Conservation (phyloP, 805 yeast species). For the fission yeast (Schizosaccharomyces pombe) region ASM294v3 CU329670.1:3396001-3396500, state of each 20-base stretch:
- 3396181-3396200: background rate
- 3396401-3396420: constrained; percentile 16
- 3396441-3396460: constrained; percentile 11
- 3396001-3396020: background rate
- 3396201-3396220: background rate
- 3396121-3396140: background rate
- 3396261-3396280: background rate
- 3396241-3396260: background rate
- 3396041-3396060: background rate
- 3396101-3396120: background rate
- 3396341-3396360: background rate
- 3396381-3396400: constrained; percentile 14
- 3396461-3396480: constrained; percentile 12
- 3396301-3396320: background rate
- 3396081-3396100: background rate
- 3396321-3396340: background rate
- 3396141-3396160: background rate
- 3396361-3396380: background rate
- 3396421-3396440: constrained; percentile 16
- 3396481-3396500: constrained; percentile 11
- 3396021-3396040: background rate
- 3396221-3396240: background rate
- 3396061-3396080: background rate
- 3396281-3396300: background rate
- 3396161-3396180: background rate